Evolutionary conservation across 116 monocot species (phyloP), one percentile per base, ranked within the genome.

Genomic region (Trichopus zeylanicus): DNA sequence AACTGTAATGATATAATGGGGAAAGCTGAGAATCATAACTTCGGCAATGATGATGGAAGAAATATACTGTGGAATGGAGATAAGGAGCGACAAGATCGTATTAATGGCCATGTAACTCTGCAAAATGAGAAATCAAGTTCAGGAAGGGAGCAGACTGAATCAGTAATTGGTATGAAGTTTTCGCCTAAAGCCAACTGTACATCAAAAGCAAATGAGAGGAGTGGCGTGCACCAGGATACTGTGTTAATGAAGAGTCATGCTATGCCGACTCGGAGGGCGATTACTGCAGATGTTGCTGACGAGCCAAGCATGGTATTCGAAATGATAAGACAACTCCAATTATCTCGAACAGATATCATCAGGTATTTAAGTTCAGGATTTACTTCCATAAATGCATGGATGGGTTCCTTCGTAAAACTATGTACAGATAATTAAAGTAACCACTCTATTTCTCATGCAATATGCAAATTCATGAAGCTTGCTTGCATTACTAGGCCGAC

Each of bases 311-410:
- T 20, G 46, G 60, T 75, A 30, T 78, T 75, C 57, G 72, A 75
- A 35, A 47, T 31, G 18, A 55, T 87, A 23, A 78, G 67, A 58
- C 57, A 35, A 27, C 87, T 87, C 56, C 87, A 56, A 7, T 69
- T 87, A 29, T 82, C 82, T 37, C 82, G 73, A 24, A 27, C 33
- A 0, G 75, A 78, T 56, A 21, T 81, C 47, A 53, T 76, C 21
- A 87, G 81, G 87, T 87, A 38, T 55, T 19, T 55, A 42, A 1
- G n/a, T 33, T 33, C 32, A 33, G 32, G n/a, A n/a, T 33, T 33
- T 33, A 8, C 4, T 33, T 8, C 4, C 8, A 33, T 33, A 8
- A 33, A 16, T 42, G n/a, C 13, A 4, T 42, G 1, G 42, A n/a
- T n/a, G n/a, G n/a, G n/a, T n/a, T 42, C 13, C 42, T 42, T 37